Conservation (phyloP, 139 green algal species). For the Coccomyxa sp. region DNA sequence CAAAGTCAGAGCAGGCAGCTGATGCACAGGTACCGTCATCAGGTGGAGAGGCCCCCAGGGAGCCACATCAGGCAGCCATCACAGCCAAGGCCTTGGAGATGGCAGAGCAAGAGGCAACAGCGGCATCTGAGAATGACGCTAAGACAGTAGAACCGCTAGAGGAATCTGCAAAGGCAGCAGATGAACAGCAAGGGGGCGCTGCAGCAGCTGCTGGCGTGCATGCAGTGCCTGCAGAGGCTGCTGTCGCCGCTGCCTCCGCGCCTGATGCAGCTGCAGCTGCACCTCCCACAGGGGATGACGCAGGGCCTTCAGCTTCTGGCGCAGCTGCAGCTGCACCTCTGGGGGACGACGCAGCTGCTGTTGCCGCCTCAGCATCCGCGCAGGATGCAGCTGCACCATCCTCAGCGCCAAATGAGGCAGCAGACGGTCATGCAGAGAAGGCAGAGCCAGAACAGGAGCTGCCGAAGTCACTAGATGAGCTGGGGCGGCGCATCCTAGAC, state of each 20-base stretch:
- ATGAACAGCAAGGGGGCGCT: neutral
- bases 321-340: neutral
- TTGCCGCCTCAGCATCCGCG: neutral
- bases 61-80: neutral
- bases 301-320: too few relatives aligned
- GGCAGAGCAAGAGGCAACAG: neutral
- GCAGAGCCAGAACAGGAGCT: neutral
- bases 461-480: neutral
- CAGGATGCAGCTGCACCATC: constrained; percentile 1
- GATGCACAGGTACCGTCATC: too few relatives aligned
- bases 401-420: neutral
- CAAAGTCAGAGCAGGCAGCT: too few relatives aligned
- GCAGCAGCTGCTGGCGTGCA: neutral
- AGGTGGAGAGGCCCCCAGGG: neutral
- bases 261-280: too few relatives aligned
- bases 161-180: neutral
- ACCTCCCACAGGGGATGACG: too few relatives aligned
- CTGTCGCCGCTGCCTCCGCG: too few relatives aligned
- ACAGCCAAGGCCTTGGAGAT: too few relatives aligned
- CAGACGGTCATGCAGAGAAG: neutral
- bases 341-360: neutral
- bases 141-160: neutral
- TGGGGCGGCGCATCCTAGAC: constrained; percentile 49
- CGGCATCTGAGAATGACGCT: neutral
- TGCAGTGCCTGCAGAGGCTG: too few relatives aligned